A percentile compares a stretch with the other conserved stretches of the same genome.
These are phyloP conservation scores for Filobasidium floriforme DNA, from an alignment of 768 basidiomycete species.

Conservation along the genomic window DNA sequence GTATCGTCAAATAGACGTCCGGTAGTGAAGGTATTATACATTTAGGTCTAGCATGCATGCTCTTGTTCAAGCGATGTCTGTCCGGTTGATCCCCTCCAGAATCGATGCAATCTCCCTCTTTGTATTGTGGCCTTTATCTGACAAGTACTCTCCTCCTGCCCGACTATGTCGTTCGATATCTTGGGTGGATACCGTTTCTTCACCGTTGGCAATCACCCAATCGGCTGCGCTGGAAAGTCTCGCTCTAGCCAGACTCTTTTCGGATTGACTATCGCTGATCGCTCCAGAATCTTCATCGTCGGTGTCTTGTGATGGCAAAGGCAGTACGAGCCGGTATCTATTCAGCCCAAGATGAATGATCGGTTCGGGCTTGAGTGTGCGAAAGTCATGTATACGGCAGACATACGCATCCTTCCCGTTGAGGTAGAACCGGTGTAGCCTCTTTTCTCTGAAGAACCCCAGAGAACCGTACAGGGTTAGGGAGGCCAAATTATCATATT, in stretches of 20 bases:
- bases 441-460: constrained; percentile 92
- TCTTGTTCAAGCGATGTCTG: neutral
- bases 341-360: neutral
- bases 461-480: constrained; percentile 81
- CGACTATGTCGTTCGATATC: neutral
- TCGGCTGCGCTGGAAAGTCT: neutral
- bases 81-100: neutral
- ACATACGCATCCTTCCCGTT: constrained; percentile 87
- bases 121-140: neutral
- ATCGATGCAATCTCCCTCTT: neutral
- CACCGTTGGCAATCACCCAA: constrained; percentile 3
- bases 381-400: neutral
- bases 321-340: neutral
- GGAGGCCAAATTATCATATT: constrained; percentile 82
- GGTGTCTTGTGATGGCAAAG: neutral
- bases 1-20: neutral
- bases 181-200: neutral
- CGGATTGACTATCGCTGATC: neutral
- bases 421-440: constrained; percentile 87
- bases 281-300: neutral
- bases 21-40: neutral
- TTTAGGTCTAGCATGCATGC: neutral
- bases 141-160: neutral
- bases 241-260: neutral
- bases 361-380: neutral